A percentile compares a stretch with the other conserved stretches of the same genome.
Conservation (phyloP, 495 filamentous ascomycete species). For the Hypoxylon intermedium region DNA sequence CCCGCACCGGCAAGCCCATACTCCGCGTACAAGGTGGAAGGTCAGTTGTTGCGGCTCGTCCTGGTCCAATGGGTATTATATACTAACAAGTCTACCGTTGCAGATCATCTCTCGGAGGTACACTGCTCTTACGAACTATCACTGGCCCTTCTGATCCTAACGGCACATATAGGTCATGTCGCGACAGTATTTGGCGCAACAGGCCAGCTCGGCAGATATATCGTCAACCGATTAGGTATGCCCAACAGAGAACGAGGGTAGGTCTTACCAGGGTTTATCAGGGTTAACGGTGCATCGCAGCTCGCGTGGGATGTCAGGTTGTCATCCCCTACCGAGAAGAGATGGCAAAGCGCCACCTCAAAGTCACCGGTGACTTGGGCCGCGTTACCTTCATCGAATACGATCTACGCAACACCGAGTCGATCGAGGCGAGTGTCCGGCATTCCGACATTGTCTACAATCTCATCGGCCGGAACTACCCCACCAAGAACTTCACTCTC, state of each 20-base stretch:
- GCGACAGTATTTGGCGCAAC: conserved; percentile 98
- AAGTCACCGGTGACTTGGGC: conserved; percentile 91
- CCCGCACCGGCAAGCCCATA: conserved; percentile 86
- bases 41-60: conserved; percentile 62
- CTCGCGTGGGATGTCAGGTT: conserved; percentile 89
- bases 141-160: conserved; percentile 40
- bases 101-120: conserved; percentile 88
- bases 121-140: conserved; percentile 41
- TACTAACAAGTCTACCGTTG: conserved; percentile 25
- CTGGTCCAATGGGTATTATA: conserved; percentile 21
- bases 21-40: conserved; percentile 82
- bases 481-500: conserved; percentile 96
- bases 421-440: conserved; percentile 93
- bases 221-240: conserved; percentile 93
- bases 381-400: conserved; percentile 90
- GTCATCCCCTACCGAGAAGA: conserved; percentile 95
- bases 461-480: conserved; percentile 88
- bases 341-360: conserved; percentile 96
- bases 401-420: conserved; percentile 92
- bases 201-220: conserved; percentile 94
- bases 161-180: conserved; percentile 73
- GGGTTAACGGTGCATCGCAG: conserved; percentile 59
- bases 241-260: too few species aligned
- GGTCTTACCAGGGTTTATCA: too few species aligned
- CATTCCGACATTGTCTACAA: conserved; percentile 99